Base-by-base conservation (phyloP, 2,329 filamentous ascomycete genomes). In the Scedosporium minutisporum region DNA sequence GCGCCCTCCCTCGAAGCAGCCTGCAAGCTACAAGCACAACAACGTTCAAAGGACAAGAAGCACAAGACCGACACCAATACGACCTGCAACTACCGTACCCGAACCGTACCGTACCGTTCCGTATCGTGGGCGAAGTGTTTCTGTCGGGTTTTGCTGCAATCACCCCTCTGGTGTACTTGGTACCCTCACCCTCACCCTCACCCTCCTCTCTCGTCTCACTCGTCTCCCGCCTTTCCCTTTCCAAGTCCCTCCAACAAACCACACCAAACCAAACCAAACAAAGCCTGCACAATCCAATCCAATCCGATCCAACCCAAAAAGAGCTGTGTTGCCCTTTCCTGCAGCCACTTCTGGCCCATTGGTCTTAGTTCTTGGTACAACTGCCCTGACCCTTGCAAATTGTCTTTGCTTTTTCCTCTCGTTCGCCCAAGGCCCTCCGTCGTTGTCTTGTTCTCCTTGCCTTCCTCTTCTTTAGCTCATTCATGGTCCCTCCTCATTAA, bases 381-480 rank as follows among this genome's bases (percentile, higher is more conserved):
- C 51, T 23, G 51, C 21, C 18, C 51, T 25, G 51, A 25, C 51
- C 51, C 51, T 23, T 38, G 33, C 33, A 38, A 38, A 38, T 55
- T 55, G 51, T 55, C 51, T 21, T 55, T 55, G 51, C 51, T 55
- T 55, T 55, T 55, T 55, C 21, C 51, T 55, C 51, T 55, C 51
- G 51, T 55, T 55, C 51, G 51, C 21, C 51, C 51, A 27, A 55
- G 44, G 23, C 21, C 51, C 51, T 23, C 51, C 7, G 21, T 10
- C 6, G 18, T 23, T 23, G 51, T 55, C 23, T 48, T n/a, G n/a
- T 33, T 29, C 25, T 58, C 29, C 33, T 44, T 44, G 21, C 21
- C 57, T 21, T 59, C 42, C 25, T 51, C 55, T 41, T 25, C 23
- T n/a, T 59, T 42, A 42, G 29, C 57, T 38, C 33, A 18, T 59